phyloP scores from a whole-genome alignment of 208 protist genomes.

The Herpetomonas tarakana region DNA sequence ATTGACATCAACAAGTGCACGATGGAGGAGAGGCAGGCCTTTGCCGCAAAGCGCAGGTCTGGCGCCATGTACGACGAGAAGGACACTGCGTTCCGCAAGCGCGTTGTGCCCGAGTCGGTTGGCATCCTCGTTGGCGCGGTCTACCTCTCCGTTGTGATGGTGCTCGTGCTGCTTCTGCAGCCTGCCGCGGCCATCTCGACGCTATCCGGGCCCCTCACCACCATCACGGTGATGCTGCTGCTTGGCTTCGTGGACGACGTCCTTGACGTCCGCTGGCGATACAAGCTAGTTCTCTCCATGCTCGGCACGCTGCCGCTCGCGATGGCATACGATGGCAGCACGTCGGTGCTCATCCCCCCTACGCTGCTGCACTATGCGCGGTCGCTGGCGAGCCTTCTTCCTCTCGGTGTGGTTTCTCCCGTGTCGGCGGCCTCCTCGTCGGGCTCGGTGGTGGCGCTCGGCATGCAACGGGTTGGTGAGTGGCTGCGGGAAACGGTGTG shows the following conservation, averaged over 20 bases:
- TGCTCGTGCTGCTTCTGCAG: conserved; percentile 31
- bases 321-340: conserved; percentile 89
- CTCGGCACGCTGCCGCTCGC: conserved; percentile 95
- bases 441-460: conserved; percentile 22
- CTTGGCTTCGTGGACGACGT: conserved; percentile 99
- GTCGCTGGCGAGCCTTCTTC: conserved; percentile 11
- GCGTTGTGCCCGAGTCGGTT: conserved; percentile 67
- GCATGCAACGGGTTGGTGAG: not conserved
- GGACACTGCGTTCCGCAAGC: conserved; percentile 32
- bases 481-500: conserved; percentile 1
- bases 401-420: conserved; percentile 1
- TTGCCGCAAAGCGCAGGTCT: conserved; percentile 34
- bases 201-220: conserved; percentile 86
- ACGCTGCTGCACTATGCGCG: conserved; percentile 20
- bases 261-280: conserved; percentile 96
- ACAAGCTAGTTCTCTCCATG: conserved; percentile 98
- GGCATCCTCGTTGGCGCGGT: conserved; percentile 75
- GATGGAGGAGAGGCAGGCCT: conserved; percentile 39
- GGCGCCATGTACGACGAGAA: conserved; percentile 12
- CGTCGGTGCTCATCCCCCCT: conserved; percentile 87
- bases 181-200: conserved; percentile 24
- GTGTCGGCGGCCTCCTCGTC: conserved; percentile 9
- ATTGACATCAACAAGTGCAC: conserved; percentile 96
- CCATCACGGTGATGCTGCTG: conserved; percentile 97
- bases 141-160: conserved; percentile 70